Conservation (phyloP, 768 basidiomycete species). For the Rhodotorula sphaerocarpa region DNA sequence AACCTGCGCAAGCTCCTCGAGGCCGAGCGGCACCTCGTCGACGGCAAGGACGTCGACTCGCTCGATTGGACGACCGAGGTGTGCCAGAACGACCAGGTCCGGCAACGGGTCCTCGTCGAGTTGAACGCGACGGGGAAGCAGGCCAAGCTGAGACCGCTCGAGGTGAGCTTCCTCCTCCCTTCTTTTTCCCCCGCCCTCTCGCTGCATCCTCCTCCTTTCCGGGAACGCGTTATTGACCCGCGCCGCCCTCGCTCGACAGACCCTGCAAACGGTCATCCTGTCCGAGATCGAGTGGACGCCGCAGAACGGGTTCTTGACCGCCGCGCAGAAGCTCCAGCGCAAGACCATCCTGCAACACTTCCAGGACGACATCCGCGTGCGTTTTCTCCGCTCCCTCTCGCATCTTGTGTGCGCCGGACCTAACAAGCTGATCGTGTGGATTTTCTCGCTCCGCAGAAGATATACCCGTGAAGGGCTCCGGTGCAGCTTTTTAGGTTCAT, state of each 20-base stretch:
- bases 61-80: slow-evolving; percentile 39
- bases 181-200: slow-evolving; percentile 58
- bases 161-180: slow-evolving; percentile 8
- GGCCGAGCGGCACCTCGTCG: not conserved
- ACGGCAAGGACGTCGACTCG: slow-evolving; percentile 38
- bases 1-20: slow-evolving; percentile 15
- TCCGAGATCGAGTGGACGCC: slow-evolving; percentile 87
- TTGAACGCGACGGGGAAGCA: slow-evolving; percentile 63
- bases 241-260: too few relatives aligned
- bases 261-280: slow-evolving; percentile 63
- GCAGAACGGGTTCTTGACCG: slow-evolving; percentile 75
- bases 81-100: slow-evolving; percentile 57
- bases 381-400: not conserved
- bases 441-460: not conserved
- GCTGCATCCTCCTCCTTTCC: too few relatives aligned
- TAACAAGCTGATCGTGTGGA: not conserved
- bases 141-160: slow-evolving; percentile 60
- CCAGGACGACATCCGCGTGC: slow-evolving; percentile 20
- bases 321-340: slow-evolving; percentile 83
- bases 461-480: too few relatives aligned
- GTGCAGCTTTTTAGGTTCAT: too few relatives aligned
- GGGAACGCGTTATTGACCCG: too few relatives aligned
- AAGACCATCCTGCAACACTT: slow-evolving; percentile 49
- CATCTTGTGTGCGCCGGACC: too few relatives aligned
- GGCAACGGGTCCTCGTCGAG: slow-evolving; percentile 53